These are phyloP conservation scores for Saccharomycopsis fermentans DNA, from an alignment of 805 yeast genomes.

Conservation along the genomic window DNA sequence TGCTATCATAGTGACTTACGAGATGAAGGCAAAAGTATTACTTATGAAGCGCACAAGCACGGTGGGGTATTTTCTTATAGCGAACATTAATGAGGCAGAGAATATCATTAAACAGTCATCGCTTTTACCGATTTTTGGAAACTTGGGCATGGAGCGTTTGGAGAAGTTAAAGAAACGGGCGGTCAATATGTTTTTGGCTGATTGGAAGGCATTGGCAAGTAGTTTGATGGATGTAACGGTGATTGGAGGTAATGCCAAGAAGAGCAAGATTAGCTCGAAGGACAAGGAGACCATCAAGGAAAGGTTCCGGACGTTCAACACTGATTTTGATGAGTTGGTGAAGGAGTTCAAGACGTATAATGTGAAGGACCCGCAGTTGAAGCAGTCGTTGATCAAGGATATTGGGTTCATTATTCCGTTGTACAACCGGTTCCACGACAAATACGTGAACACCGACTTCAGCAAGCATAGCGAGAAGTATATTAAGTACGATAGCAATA, in stretches of 20 bases:
- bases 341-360: constrained; percentile 54
- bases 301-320: constrained; percentile 71
- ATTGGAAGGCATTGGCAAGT: constrained; percentile 75
- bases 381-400: constrained; percentile 56
- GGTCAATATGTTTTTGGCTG: constrained; percentile 56
- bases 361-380: constrained; percentile 57
- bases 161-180: constrained; percentile 65
- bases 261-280: constrained; percentile 41
- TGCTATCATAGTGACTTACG: constrained; percentile 54
- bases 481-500: constrained; percentile 43
- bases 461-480: constrained; percentile 44
- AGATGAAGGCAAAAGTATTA: constrained; percentile 40
- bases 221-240: constrained; percentile 73
- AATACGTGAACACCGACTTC: constrained; percentile 58
- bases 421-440: constrained; percentile 76
- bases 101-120: constrained; percentile 55
- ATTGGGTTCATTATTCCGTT: constrained; percentile 66
- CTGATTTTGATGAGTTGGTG: constrained; percentile 69
- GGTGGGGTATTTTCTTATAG: constrained; percentile 62
- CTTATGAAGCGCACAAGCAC: constrained; percentile 22
- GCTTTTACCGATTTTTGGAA: constrained; percentile 44
- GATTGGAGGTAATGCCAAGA: constrained; percentile 35
- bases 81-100: constrained; percentile 66
- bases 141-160: constrained; percentile 50
- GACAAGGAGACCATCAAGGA: constrained; percentile 80